Percentiles rank a stretch among this genome's conserved stretches.
phyloP scores from a whole-genome alignment of 2,329 filamentous ascomycete genomes.

The Aureobasidium sp. region DNA sequence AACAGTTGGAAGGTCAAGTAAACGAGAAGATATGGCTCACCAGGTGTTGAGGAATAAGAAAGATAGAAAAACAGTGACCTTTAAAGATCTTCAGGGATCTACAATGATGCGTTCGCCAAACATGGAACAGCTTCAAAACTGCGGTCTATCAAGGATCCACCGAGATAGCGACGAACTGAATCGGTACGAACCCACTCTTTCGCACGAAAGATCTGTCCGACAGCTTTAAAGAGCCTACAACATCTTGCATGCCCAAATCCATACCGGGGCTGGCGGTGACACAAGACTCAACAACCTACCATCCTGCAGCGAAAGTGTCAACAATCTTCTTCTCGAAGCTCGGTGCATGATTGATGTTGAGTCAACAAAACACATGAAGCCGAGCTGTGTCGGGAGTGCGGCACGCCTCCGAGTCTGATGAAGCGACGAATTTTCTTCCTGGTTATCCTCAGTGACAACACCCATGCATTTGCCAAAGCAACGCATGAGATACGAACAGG shows the following conservation, averaged over 20 bases:
- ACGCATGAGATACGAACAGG: neutral
- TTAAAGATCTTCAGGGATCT: slow-evolving; percentile 4
- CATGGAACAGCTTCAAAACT: neutral
- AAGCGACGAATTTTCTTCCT: neutral
- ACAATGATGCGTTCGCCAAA: neutral
- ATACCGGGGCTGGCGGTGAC: neutral
- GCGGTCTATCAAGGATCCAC: neutral
- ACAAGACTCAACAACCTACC: neutral
- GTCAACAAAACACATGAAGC: slow-evolving; percentile 7
- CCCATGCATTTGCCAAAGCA: neutral
- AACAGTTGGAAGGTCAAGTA: neutral
- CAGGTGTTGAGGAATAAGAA: neutral
- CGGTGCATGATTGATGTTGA: neutral
- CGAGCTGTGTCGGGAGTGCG: neutral
- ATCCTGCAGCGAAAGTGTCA: neutral
- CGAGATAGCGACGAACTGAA: neutral
- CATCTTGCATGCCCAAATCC: neutral
- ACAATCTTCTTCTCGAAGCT: neutral
- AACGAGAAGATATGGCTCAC: neutral
- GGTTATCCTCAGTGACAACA: neutral
- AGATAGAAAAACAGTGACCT: neutral
- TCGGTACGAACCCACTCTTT: neutral
- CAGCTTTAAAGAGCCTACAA: neutral
- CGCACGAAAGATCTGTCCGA: neutral
- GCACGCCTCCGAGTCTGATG: neutral